Evolutionary conservation across 768 basidiomycete genomes (phyloP).

Genomic region (Leccinum variicolor): DNA sequence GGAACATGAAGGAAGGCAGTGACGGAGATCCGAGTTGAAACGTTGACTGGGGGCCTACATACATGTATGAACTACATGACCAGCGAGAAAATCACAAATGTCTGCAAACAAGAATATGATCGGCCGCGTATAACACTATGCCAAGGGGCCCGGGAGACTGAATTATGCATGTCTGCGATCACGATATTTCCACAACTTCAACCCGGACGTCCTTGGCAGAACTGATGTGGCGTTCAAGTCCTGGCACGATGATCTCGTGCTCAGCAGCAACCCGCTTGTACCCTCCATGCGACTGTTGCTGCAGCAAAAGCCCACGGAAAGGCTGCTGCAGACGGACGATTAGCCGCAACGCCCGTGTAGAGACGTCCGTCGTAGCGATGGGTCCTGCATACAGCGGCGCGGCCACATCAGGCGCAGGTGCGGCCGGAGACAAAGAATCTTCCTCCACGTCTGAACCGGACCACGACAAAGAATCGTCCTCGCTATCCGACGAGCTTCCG

Average conservation of each 20-base stretch:
- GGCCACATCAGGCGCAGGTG: background rate
- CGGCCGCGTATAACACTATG: too few relatives aligned
- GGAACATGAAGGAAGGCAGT: too few relatives aligned
- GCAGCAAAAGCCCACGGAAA: conserved; percentile 4
- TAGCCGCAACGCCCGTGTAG: too few relatives aligned
- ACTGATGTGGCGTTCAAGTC: background rate
- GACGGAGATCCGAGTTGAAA: too few relatives aligned
- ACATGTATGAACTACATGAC: too few relatives aligned
- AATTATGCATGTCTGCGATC: too few relatives aligned
- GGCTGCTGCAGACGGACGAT: conserved; percentile 5
- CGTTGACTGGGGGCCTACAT: too few relatives aligned
- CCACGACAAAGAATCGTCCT: background rate
- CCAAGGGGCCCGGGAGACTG: too few relatives aligned
- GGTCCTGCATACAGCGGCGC: background rate
- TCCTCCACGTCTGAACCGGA: background rate
- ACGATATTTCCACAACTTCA: too few relatives aligned
- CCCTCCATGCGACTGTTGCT: background rate
- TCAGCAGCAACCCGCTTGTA: background rate
- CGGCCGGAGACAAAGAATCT: background rate
- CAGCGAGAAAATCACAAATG: too few relatives aligned
- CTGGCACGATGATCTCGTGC: background rate
- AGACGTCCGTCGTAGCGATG: background rate
- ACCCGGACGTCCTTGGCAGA: background rate
- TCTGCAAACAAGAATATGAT: too few relatives aligned
- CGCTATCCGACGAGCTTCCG: background rate